Conservation (phyloP, 192 early-diverging fungal genomes). For the Coemansia sp. region DNA sequence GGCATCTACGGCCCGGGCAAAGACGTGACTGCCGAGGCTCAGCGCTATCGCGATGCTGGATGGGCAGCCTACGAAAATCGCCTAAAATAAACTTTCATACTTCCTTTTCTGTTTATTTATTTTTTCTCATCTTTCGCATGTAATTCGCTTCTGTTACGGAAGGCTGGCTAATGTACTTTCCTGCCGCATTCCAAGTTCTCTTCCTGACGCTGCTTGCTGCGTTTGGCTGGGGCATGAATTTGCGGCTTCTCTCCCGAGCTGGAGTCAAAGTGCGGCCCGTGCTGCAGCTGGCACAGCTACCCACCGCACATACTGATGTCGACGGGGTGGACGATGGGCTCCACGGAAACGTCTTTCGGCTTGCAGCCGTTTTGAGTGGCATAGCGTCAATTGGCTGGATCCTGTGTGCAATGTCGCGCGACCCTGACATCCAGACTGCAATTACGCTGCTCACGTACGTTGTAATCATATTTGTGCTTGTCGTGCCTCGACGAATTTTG, state of each 20-base stretch:
- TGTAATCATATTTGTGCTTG: conserved; percentile 10
- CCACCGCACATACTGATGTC: conserved; percentile 1
- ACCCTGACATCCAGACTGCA: conserved; percentile 17
- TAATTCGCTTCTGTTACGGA: neutral
- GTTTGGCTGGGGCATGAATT: conserved; percentile 45
- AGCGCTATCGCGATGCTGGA: conserved; percentile 88
- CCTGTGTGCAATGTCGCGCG: conserved; percentile 15
- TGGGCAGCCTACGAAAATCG: conserved; percentile 88
- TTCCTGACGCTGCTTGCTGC: conserved; percentile 38
- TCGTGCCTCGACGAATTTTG: conserved; percentile 35
- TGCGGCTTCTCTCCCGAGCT: conserved; percentile 31
- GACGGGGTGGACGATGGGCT: conserved; percentile 11
- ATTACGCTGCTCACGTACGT: conserved; percentile 38
- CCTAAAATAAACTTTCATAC: conserved; percentile 9
- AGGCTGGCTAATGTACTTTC: conserved; percentile 31
- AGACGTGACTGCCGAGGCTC: conserved; percentile 68
- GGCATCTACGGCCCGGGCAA: conserved; percentile 91
- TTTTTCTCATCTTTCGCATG: neutral
- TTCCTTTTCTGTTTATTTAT: neutral
- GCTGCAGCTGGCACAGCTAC: conserved; percentile 31
- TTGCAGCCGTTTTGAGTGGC: conserved; percentile 11
- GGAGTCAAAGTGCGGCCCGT: conserved; percentile 35
- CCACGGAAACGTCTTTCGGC: conserved; percentile 20
- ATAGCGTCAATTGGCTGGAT: conserved; percentile 28
- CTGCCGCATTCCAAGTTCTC: conserved; percentile 45